Evolutionary conservation across 768 basidiomycete genomes (phyloP).

Genomic region (Crassisporium funariophilum): DNA sequence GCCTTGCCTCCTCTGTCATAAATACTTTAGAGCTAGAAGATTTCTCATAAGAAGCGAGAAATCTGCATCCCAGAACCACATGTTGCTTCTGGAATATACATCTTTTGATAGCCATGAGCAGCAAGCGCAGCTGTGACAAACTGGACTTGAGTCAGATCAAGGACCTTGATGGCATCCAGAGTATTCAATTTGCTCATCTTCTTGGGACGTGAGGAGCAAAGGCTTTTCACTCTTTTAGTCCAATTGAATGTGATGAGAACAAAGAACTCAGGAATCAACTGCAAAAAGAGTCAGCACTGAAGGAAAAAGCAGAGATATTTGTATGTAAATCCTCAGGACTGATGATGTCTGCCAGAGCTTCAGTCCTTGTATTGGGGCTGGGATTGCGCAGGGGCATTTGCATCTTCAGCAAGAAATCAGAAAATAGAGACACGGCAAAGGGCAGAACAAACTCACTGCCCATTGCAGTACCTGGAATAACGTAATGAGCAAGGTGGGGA

Average conservation of each 20-base stretch:
- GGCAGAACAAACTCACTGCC: too few relatives aligned
- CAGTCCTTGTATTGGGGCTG: too few relatives aligned
- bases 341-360: too few relatives aligned
- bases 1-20: constrained; percentile 4
- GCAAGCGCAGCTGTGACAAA: constrained; percentile 3
- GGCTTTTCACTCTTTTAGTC: constrained; percentile 2
- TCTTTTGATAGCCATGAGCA: constrained; percentile 4
- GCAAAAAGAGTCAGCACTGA: too few relatives aligned
- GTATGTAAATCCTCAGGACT: too few relatives aligned
- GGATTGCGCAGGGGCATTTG: too few relatives aligned
- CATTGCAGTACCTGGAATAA: not conserved
- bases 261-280: constrained; percentile 5
- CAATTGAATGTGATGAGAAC: constrained; percentile 5
- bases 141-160: not conserved
- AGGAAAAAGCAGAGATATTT: too few relatives aligned
- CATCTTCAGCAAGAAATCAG: too few relatives aligned
- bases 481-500: not conserved
- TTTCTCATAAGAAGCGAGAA: not conserved
- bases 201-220: not conserved
- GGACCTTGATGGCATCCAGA: not conserved
- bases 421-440: too few relatives aligned
- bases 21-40: not conserved
- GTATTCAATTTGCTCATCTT: constrained; percentile 6
- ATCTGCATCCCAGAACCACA: constrained; percentile 9
- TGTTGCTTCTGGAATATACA: not conserved